Evolutionary conservation across 1,284 basidiomycete genomes (phyloP).

Genomic region (Rhodotorula sp.): DNA sequence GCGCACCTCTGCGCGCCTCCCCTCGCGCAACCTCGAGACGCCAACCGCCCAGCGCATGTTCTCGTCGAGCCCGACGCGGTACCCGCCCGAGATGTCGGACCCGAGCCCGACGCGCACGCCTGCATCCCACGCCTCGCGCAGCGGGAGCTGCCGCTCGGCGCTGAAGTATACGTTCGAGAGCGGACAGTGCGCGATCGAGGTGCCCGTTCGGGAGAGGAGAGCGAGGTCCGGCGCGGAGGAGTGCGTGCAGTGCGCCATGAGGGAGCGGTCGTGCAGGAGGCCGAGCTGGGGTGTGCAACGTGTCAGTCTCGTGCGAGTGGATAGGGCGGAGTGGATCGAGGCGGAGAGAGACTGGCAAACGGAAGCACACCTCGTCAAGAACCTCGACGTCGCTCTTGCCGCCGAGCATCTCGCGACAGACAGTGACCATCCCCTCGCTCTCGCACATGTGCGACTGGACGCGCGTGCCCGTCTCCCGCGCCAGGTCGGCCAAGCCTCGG

Average conservation of each 20-base stretch:
- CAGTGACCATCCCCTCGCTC: conserved; percentile 68
- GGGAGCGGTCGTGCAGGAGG: conserved; percentile 63
- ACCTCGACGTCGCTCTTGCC: conserved; percentile 69
- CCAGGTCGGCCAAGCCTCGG: conserved; percentile 60
- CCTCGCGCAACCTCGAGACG: conserved; percentile 65
- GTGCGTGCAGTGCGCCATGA: conserved; percentile 85
- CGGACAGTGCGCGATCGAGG: conserved; percentile 77
- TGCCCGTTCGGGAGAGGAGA: conserved; percentile 59
- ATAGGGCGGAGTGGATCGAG: not conserved
- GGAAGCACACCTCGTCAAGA: conserved; percentile 61
- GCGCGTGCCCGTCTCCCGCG: conserved; percentile 55
- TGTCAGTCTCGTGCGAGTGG: not conserved
- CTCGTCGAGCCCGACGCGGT: conserved; percentile 70
- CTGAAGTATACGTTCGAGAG: conserved; percentile 84
- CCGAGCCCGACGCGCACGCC: conserved; percentile 73
- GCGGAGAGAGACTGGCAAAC: conserved; percentile 21
- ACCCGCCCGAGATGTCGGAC: conserved; percentile 81
- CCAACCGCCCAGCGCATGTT: conserved; percentile 75
- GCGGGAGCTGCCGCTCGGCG: conserved; percentile 63
- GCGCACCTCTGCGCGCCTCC: conserved; percentile 42
- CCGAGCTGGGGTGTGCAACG: conserved; percentile 54
- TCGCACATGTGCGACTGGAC: conserved; percentile 78
- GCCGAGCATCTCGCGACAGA: conserved; percentile 57
- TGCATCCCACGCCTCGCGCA: conserved; percentile 68
- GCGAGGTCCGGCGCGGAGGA: conserved; percentile 59